Base-by-base conservation (phyloP, 192 early-diverging fungal genomes). In the Geranomyces variabilis region DNA sequence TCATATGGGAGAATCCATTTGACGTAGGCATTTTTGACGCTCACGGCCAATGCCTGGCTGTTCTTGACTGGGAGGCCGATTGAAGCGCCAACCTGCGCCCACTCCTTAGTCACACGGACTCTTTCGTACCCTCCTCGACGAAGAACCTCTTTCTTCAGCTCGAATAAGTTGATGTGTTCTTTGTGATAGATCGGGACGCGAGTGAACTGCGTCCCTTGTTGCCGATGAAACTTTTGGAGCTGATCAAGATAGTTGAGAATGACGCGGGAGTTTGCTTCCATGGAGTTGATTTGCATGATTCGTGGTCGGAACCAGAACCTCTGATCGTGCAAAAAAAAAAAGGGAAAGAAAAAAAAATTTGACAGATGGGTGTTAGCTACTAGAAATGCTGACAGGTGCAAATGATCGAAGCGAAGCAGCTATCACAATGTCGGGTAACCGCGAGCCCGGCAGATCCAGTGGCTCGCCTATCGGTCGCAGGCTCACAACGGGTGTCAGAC, bases 191-290 rank as follows among this genome's bases (percentile, higher is more conserved):
- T 89, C 4, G 95, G 95, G 26, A 94, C 86, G 64, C 90, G 87
- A 58, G 73, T 77, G 48, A 93, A 81, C 1, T 87, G 85, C 29
- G 85, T 84, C 9, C 93, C 92, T 51, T 86, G 80, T 65, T 91
- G 88, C 15, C 84, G 74, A 76, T 98, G 94, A 71, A 92, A 98
- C 75, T 90, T 89, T 73, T 90, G 84, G 17, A 98, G 82, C 82
- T 94, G 92, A 66, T 96, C 93, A 43, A 93, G 79, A 63, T 93
- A 98, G 77, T 93, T 94, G 59, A 95, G 79, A 34, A 89, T 91
- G 22, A 89, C 80, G 31, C 96, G 82, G 0, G 93, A 91, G 75
- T 86, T 87, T 41, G 93, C 96, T 69, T 96, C 93, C 82, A 96
- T 94, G 26, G 87, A 88, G 76, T 95, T 95, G n/a, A 98, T 85